These are phyloP conservation scores for Hysterangium stoloniferum DNA, from an alignment of 768 basidiomycete species.

Conservation along the genomic window DNA sequence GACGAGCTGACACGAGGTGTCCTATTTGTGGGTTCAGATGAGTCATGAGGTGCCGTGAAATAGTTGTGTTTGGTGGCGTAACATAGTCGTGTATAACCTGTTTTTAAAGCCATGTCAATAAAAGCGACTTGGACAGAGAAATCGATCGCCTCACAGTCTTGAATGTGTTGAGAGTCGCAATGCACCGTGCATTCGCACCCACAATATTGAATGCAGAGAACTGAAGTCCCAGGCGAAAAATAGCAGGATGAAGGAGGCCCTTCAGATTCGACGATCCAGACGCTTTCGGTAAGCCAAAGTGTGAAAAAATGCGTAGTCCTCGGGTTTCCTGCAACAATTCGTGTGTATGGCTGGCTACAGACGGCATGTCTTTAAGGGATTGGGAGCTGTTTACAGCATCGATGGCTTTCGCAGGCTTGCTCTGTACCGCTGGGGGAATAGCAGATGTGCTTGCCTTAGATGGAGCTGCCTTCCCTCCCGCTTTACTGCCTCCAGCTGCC, in stretches of 20 bases:
- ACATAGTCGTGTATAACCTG: conserved; percentile 89
- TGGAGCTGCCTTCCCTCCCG: conserved; percentile 11
- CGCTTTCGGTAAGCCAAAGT: conserved; percentile 68
- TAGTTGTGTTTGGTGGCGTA: conserved; percentile 78
- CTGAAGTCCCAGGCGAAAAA: conserved; percentile 79
- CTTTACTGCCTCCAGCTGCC: conserved; percentile 21
- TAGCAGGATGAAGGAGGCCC: conserved; percentile 85
- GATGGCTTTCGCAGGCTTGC: not conserved
- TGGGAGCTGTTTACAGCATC: conserved; percentile 11
- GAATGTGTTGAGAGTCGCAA: conserved; percentile 85
- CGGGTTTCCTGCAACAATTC: conserved; percentile 37
- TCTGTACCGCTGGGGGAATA: not conserved
- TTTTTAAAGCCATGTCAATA: conserved; percentile 14
- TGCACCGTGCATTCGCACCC: conserved; percentile 93
- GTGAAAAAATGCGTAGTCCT: conserved; percentile 77
- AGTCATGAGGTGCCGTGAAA: conserved; percentile 86
- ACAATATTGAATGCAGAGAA: conserved; percentile 90
- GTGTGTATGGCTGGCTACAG: conserved; percentile 12
- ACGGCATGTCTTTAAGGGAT: conserved; percentile 14
- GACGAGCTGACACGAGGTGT: conserved; percentile 78
- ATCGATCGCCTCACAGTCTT: conserved; percentile 68
- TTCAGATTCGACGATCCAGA: conserved; percentile 32
- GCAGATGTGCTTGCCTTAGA: conserved; percentile 3
- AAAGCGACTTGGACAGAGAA: conserved; percentile 10
- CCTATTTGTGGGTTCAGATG: conserved; percentile 91